Evolutionary conservation across 2,329 filamentous ascomycete species (phyloP), one percentile per base, ranked within the genome.

Genomic region (Dendryphion nanum): DNA sequence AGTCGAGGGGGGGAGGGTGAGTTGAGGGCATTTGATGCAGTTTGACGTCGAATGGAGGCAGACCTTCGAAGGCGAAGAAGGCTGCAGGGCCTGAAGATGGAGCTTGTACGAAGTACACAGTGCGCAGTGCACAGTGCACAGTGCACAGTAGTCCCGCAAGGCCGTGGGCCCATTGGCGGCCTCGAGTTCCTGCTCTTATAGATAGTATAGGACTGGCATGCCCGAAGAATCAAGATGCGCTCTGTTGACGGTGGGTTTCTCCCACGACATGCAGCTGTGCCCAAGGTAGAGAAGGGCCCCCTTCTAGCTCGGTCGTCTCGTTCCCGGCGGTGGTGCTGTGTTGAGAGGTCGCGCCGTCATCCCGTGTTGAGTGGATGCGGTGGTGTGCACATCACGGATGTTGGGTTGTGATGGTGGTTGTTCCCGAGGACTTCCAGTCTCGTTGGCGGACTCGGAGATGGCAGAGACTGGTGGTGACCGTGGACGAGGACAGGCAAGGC

Each of bases 191-290:
- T 37, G 19, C 28, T 41, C 38, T 41, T 41, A 37, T 26, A 26
- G 23, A 8, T n/a, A n/a, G n/a, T 40, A 35, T 40, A 29, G 33
- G 37, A 5, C 32, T 24, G 10, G 14, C 10, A n/a, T 17, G 19
- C 10, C 30, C 37, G 18, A 29, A 37, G n/a, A 17, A 6, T 6
- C 15, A 8, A 10, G 18, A 26, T 12, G 20, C 18, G 18, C 3
- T 26, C 33, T 31, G 6, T 23, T 14, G 29, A 36, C 7, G 37
- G 30, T 20, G 32, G 34, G 30, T 41, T 15, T 40, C 32, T 45
- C 30, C 28, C 39, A 35, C 40, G 30, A 35, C 42, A 53, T 56
- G 56, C 53, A 57, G 37, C 42, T 37, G 37, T 57, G 56, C 55
- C 56, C 51, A 50, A 54, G 23, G 2, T 8, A 10, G 23, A 26